These are phyloP conservation scores for Cucumis hystrix DNA, from an alignment of 306 rosid species.

Conservation along the genomic window DNA sequence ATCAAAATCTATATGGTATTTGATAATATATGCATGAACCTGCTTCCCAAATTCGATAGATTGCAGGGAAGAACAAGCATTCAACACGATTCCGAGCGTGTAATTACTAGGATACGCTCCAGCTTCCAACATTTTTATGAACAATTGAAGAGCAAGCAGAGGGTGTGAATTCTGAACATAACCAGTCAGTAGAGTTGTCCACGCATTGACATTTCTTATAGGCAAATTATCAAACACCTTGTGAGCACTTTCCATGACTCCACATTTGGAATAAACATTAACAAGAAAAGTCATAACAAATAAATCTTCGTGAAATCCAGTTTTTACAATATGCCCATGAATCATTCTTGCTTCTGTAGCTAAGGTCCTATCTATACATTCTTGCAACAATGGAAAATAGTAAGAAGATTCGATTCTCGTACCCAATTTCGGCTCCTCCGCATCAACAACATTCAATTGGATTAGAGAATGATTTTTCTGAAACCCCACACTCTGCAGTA, in stretches of 20 bases:
- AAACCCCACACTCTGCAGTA: constrained; percentile 38
- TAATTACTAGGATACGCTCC: constrained; percentile 59
- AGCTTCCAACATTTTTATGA: constrained; percentile 51
- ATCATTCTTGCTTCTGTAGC: constrained; percentile 26
- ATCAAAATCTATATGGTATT: constrained; percentile 46
- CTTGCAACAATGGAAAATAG: constrained; percentile 48
- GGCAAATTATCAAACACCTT: constrained; percentile 47
- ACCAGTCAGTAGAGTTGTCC: constrained; percentile 69
- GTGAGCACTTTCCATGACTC: constrained; percentile 42
- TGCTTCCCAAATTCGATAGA: constrained; percentile 48
- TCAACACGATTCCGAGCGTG: constrained; percentile 51
- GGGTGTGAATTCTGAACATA: constrained; percentile 51
- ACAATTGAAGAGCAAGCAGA: constrained; percentile 30
- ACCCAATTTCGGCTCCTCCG: constrained; percentile 26
- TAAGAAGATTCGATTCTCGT: constrained; percentile 24
- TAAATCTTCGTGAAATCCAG: constrained; percentile 42
- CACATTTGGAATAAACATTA: constrained; percentile 60
- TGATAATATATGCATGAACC: constrained; percentile 60
- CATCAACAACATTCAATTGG: constrained; percentile 23
- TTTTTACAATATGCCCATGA: constrained; percentile 60
- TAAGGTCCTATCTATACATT: constrained; percentile 37
- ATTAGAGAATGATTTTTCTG: constrained; percentile 36
- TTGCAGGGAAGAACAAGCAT: constrained; percentile 45
- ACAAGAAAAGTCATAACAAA: constrained; percentile 41
- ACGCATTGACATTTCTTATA: constrained; percentile 34